Evolutionary conservation across 1,139 yeast species (phyloP), one percentile per base, ranked within the genome.

Genomic region (Blastobotrys aristatus): DNA sequence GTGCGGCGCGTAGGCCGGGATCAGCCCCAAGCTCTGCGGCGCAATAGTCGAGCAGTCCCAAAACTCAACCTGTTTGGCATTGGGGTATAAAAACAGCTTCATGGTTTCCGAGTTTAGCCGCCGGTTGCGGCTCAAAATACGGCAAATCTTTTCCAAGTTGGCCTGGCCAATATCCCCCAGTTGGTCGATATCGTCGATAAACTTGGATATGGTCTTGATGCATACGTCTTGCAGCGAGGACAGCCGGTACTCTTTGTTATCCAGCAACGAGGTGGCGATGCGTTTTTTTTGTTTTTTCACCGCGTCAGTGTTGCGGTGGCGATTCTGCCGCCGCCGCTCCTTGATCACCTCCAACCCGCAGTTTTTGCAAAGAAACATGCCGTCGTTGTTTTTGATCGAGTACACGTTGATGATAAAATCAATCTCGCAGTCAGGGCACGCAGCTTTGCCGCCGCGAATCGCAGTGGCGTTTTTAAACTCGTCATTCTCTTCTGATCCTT

Each of bases 21-120:
- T 79, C 55, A 80, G 75, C 56, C 77, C 76, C 50, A 84, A 74
- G 0, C 94, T 77, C 53, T 78, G 84, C 36, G 76, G 74, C 30
- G 79, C 78, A 27, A 92, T 75, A 48, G 81, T 82, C 1, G 96
- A 88, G 64, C 98, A 92, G 67, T 92, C 98, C 92, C 96, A 88
- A 53, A 92, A 80, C 55, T 84, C 84, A 36, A 92, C 66, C 3
- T 67, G 62, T 49, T 68, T 75, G 46, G 80, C 65, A 17, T 74
- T 71, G 8, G 48, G 39, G 30, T 37, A 10, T 46, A 92, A 68
- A 61, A 92, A 92, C 43, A 92, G 69, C 43, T 80, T 70, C 61
- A 90, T 65, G 0, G 97, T 89, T 18, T 75, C 69, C 55, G 84
- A 79, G 58, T 83, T 77, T 44, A 92, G 70, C 0, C 92, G 84